These are phyloP conservation scores for Podospora didyma DNA, from an alignment of 495 filamentous ascomycete species.

Conservation along the genomic window DNA sequence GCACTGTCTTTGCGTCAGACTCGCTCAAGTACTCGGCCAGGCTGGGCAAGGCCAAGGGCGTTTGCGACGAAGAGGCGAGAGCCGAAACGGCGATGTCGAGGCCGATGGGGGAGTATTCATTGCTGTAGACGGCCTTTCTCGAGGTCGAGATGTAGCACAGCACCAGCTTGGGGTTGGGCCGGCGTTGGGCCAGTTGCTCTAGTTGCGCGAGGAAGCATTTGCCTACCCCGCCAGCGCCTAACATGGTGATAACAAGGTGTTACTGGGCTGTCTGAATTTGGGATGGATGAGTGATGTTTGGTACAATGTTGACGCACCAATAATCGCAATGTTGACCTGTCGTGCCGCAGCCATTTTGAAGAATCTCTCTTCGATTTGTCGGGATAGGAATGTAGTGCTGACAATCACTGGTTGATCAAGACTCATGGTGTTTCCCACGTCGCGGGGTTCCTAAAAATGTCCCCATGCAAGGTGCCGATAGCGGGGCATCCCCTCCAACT, in stretches of 20 bases:
- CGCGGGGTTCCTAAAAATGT: constrained; percentile 3
- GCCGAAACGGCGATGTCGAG: constrained; percentile 50
- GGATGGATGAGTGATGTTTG: neutral
- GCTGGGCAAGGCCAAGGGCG: constrained; percentile 57
- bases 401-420: neutral
- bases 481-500: neutral
- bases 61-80: constrained; percentile 52
- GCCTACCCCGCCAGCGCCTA: constrained; percentile 91
- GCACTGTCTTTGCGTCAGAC: constrained; percentile 66
- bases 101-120: constrained; percentile 55
- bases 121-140: constrained; percentile 67
- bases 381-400: neutral
- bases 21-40: constrained; percentile 66
- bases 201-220: constrained; percentile 86
- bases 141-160: constrained; percentile 79
- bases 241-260: constrained; percentile 7
- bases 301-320: constrained; percentile 22
- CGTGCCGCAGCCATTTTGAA: constrained; percentile 23
- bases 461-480: constrained; percentile 4
- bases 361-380: neutral
- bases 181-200: constrained; percentile 48
- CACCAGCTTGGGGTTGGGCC: constrained; percentile 54
- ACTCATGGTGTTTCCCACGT: neutral
- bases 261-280: neutral
- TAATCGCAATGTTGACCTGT: constrained; percentile 31